These are phyloP conservation scores for Carex myosuroides DNA, from an alignment of 176 grass and related monocot species.

Conservation along the genomic window DNA sequence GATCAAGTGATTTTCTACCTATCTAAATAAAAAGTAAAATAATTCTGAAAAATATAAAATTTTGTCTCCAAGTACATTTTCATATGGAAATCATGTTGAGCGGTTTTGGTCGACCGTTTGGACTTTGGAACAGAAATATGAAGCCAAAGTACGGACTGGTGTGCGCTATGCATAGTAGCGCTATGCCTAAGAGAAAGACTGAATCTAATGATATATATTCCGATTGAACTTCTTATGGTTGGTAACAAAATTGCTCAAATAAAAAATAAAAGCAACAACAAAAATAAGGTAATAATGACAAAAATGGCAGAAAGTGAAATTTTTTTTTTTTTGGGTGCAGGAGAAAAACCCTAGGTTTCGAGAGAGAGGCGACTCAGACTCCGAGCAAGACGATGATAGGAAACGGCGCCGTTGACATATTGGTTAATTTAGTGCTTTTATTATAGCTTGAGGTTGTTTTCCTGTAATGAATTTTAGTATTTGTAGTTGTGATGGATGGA, in stretches of 20 bases:
- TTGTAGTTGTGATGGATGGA: not conserved
- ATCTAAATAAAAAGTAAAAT: too few relatives aligned
- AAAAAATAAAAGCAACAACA: not conserved
- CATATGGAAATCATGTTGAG: too few relatives aligned
- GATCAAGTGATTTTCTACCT: too few relatives aligned
- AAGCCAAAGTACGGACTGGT: too few relatives aligned
- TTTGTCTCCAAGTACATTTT: too few relatives aligned
- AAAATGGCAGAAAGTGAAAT: not conserved
- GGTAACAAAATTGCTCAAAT: not conserved
- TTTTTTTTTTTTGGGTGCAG: constrained; percentile 23
- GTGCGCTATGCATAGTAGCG: too few relatives aligned
- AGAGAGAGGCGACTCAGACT: constrained; percentile 83
- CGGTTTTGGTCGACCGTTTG: too few relatives aligned
- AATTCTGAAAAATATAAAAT: too few relatives aligned
- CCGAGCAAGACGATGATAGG: constrained; percentile 71
- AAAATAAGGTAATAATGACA: not conserved
- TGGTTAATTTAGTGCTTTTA: not conserved
- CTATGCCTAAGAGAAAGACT: not conserved
- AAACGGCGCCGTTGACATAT: constrained; percentile 45
- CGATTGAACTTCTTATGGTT: not conserved
- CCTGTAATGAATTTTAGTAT: not conserved
- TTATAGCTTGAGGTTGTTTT: not conserved
- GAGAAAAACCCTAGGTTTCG: constrained; percentile 90
- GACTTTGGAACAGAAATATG: too few relatives aligned
- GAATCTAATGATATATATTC: not conserved